These are phyloP conservation scores for Cyberlindnera mrakii DNA, from an alignment of 805 yeast genomes.

Conservation along the genomic window DNA sequence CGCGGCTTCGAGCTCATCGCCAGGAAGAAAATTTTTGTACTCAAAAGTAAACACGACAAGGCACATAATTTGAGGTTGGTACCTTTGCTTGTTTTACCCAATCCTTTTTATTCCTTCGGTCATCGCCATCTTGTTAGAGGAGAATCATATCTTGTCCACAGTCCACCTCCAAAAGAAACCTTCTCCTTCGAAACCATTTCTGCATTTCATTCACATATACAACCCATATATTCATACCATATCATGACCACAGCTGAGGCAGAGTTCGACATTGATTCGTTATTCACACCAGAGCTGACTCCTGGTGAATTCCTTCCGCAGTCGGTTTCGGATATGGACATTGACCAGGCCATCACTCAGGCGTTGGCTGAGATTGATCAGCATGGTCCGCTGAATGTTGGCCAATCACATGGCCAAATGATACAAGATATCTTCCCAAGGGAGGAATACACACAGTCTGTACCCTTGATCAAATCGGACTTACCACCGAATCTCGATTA, in stretches of 20 bases:
- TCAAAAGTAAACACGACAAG: too few species aligned
- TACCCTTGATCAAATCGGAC: not conserved
- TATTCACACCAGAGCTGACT: slow-evolving; percentile 3
- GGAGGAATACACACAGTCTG: not conserved
- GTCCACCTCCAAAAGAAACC: too few species aligned
- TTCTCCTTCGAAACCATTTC: not conserved
- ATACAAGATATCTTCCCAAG: not conserved
- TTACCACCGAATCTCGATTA: not conserved
- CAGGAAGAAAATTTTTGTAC: slow-evolving; percentile 4
- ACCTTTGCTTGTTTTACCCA: too few species aligned
- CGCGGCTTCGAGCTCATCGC: not conserved
- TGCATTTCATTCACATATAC: not conserved
- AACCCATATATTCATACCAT: not conserved
- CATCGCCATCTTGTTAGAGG: too few species aligned
- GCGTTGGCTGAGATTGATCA: slow-evolving; percentile 12
- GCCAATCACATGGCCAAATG: not conserved
- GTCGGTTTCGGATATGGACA: slow-evolving; percentile 2
- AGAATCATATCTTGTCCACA: too few species aligned
- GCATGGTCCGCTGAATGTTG: not conserved
- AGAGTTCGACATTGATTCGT: slow-evolving; percentile 10
- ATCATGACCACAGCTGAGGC: not conserved
- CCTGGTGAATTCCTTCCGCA: not conserved
- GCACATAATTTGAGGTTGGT: too few species aligned
- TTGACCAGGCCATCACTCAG: slow-evolving; percentile 10
- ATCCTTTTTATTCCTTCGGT: too few species aligned